phyloP scores from a whole-genome alignment of 768 basidiomycete genomes.

The Amanita polypyramis region DNA sequence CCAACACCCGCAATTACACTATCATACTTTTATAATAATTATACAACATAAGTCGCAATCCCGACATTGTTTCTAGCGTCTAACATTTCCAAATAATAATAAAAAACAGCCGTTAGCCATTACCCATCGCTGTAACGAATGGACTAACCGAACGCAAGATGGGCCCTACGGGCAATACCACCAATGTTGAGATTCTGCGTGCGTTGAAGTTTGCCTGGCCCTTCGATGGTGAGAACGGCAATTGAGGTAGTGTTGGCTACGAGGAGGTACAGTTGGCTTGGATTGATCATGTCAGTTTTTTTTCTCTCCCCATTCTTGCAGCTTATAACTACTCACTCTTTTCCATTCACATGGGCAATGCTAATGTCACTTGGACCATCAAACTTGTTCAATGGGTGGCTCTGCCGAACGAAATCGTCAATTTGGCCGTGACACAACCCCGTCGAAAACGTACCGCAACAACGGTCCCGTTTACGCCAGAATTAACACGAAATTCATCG shows the following conservation, averaged over 20 bases:
- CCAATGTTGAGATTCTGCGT: conserved; percentile 21
- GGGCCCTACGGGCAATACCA: not conserved
- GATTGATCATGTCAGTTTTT: not conserved
- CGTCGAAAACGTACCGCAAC: conserved; percentile 8
- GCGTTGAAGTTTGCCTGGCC: conserved; percentile 16
- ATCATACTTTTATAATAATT: too few species aligned
- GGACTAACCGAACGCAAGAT: too few species aligned
- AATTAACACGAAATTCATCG: conserved; percentile 36
- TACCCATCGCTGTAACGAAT: too few species aligned
- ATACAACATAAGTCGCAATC: too few species aligned
- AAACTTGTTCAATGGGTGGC: not conserved
- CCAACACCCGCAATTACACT: too few species aligned
- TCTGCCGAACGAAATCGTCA: not conserved
- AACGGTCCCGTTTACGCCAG: conserved; percentile 31
- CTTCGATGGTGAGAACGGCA: conserved; percentile 18
- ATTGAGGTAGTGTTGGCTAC: conserved; percentile 19
- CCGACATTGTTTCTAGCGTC: too few species aligned
- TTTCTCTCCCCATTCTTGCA: not conserved
- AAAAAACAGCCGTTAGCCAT: too few species aligned
- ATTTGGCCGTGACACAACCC: not conserved
- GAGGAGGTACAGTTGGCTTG: conserved; percentile 21
- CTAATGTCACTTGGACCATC: conserved; percentile 30
- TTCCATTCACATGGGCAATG: conserved; percentile 24
- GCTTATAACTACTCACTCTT: conserved; percentile 20
- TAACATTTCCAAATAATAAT: too few species aligned